A percentile compares a stretch with the other conserved stretches of the same genome.
Evolutionary conservation across 306 rosid species (phyloP).

Genomic region (Prunus mira): DNA sequence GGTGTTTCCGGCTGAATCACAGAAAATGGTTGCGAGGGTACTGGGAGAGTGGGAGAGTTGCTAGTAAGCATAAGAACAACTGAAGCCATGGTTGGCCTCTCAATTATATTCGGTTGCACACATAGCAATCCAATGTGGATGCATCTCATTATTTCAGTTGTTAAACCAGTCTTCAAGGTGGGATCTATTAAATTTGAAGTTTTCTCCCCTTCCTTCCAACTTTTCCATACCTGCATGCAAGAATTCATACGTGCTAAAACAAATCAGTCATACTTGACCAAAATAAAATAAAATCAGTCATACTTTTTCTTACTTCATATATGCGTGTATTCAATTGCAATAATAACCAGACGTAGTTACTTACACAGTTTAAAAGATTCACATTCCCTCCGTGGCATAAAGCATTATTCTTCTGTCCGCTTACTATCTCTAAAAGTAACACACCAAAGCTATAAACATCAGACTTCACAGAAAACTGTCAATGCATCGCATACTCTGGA

Average conservation of each 20-base stretch:
- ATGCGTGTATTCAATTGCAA: too few relatives aligned
- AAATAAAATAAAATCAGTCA: too few relatives aligned
- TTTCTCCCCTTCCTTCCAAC: not conserved
- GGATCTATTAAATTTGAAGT: not conserved
- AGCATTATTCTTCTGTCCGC: not conserved
- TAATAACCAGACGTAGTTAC: not conserved
- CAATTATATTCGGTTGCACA: not conserved
- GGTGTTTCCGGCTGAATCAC: not conserved
- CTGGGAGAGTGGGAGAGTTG: not conserved
- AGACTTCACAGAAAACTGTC: not conserved
- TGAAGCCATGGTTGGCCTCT: slow-evolving; percentile 8
- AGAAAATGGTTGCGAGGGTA: not conserved
- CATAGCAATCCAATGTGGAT: not conserved
- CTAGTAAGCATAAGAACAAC: not conserved
- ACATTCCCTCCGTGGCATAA: not conserved
- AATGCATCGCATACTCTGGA: not conserved
- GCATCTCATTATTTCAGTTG: not conserved
- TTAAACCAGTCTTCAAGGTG: not conserved
- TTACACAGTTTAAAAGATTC: not conserved
- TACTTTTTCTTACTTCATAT: too few relatives aligned
- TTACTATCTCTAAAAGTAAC: not conserved
- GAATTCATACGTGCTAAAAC: too few relatives aligned
- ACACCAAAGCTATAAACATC: slow-evolving; percentile 9
- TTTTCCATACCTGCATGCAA: slow-evolving; percentile 1
- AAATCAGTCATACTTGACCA: too few relatives aligned